Evolutionary conservation across 768 basidiomycete genomes (phyloP), one percentile per base, ranked within the genome.

Genomic region (Termitomyces sp.): DNA sequence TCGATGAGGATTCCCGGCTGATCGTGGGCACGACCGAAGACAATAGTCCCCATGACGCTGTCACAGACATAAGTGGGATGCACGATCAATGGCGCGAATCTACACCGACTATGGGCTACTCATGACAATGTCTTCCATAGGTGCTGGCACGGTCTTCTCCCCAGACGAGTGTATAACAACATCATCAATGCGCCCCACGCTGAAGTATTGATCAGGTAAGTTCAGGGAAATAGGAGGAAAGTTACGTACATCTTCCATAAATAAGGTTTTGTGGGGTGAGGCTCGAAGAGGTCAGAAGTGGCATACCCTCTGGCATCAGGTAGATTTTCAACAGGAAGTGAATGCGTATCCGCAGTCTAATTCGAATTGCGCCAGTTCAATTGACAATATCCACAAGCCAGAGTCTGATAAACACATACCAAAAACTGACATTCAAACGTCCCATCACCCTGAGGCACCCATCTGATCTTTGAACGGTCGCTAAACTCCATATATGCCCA

Each of bases 111-210:
- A 29, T 1, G 65, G 64, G 41, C 63, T 66, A 39, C 64, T 64
- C 58, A 60, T 55, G 6, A 64, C 48, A 24, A 64, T 44, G 42
- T 62, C 52, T 29, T 74, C 73, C 64, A 74, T 73, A 1, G 72
- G 72, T 28, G 58, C 69, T 22, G 72, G 71, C 2, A 74, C 71
- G 0, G 72, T 74, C 51, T 74, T 74, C 51, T 73, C 72, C 20
- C 73, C 73, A 15, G 72, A 71, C 9, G 71, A 66, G 54, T 72
- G 72, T 4, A 73, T 66, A 33, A 73, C 65, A n/a, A 74, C 72
- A 60, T 74, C 74, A 66, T 77, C 63, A 60, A 74, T 64, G 10
- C 80, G 68, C 28, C 77, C 77, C 16, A 77, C 67, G 15, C 74
- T 78, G 18, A 10, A 42, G 2, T 20, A 31, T 56, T 48, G 50